Conservation (phyloP, 2,329 filamentous ascomycete genomes). For the Cladosporium colombiae region DNA sequence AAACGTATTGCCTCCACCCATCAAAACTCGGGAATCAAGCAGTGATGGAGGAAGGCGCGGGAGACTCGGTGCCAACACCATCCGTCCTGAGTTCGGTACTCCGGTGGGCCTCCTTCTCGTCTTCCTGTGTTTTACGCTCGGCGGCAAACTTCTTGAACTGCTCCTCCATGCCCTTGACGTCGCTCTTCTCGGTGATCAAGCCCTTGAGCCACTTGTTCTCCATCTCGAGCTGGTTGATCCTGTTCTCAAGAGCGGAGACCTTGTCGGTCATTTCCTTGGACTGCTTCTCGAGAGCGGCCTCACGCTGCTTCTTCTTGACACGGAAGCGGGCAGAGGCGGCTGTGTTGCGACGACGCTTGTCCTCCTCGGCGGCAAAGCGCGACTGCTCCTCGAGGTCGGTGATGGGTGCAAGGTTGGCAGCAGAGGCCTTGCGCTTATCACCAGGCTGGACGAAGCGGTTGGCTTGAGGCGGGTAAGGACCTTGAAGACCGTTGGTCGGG, state of each 20-base stretch:
- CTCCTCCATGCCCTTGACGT: slow-evolving; percentile 32
- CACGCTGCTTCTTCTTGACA: slow-evolving; percentile 58
- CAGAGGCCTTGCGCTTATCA: slow-evolving; percentile 51
- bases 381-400: slow-evolving; percentile 48
- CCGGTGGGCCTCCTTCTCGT: slow-evolving; percentile 31
- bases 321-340: slow-evolving; percentile 56
- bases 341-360: slow-evolving; percentile 56
- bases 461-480: slow-evolving; percentile 30
- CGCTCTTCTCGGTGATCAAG: slow-evolving; percentile 53
- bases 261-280: slow-evolving; percentile 54
- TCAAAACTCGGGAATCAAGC: neutral
- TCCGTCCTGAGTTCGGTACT: slow-evolving; percentile 35
- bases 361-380: slow-evolving; percentile 52
- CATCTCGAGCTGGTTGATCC: slow-evolving; percentile 53
- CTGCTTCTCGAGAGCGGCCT: slow-evolving; percentile 53
- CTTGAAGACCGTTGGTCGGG: slow-evolving; percentile 32
- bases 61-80: slow-evolving; percentile 34
- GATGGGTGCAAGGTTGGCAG: slow-evolving; percentile 34
- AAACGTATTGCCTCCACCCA: neutral
- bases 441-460: slow-evolving; percentile 28
- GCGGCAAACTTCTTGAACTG: slow-evolving; percentile 24
- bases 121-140: slow-evolving; percentile 19
- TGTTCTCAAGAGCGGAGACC: slow-evolving; percentile 46
- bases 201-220: slow-evolving; percentile 56
- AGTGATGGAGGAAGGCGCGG: slow-evolving; percentile 18